Conservation (phyloP, 495 filamentous ascomycete genomes). For the Aspergillus bridgeri region DNA sequence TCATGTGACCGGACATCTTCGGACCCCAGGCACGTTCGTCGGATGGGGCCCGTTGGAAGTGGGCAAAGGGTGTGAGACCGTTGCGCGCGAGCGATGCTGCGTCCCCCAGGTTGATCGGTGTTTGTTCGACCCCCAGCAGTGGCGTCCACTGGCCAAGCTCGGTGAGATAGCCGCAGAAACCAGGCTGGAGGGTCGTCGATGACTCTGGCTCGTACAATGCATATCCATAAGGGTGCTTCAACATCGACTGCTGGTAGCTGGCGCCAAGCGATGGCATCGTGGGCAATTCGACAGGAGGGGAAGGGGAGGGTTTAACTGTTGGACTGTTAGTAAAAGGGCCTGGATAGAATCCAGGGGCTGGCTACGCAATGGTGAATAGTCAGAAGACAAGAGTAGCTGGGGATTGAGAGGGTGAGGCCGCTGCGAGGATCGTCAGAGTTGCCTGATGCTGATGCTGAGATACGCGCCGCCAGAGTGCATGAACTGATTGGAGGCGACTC, state of each 20-base stretch:
- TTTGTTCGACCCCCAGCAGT: not conserved
- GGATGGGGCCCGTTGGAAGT: slow-evolving; percentile 1
- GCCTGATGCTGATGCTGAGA: not conserved
- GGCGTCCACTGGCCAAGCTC: slow-evolving; percentile 10
- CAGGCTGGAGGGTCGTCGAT: slow-evolving; percentile 5
- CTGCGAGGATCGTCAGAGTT: not conserved
- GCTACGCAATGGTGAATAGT: not conserved
- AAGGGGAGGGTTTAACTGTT: not conserved
- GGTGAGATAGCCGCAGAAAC: slow-evolving; percentile 10
- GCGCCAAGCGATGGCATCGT: slow-evolving; percentile 1
- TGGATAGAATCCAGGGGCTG: not conserved
- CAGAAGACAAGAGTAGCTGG: not conserved
- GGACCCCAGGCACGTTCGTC: slow-evolving; percentile 6
- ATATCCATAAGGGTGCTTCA: slow-evolving; percentile 5
- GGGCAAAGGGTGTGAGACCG: slow-evolving; percentile 1
- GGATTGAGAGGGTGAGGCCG: no score
- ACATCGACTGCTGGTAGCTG: slow-evolving; percentile 9
- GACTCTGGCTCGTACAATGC: slow-evolving; percentile 8
- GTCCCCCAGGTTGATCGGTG: slow-evolving; percentile 4
- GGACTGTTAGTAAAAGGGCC: not conserved
- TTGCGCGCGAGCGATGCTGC: not conserved
- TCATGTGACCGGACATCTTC: not conserved
- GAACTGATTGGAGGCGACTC: not conserved
- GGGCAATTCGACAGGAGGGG: not conserved
- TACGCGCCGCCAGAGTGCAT: not conserved